Evolutionary conservation across 331 rosid species (phyloP).

Genomic region (Acacia pycnantha): DNA sequence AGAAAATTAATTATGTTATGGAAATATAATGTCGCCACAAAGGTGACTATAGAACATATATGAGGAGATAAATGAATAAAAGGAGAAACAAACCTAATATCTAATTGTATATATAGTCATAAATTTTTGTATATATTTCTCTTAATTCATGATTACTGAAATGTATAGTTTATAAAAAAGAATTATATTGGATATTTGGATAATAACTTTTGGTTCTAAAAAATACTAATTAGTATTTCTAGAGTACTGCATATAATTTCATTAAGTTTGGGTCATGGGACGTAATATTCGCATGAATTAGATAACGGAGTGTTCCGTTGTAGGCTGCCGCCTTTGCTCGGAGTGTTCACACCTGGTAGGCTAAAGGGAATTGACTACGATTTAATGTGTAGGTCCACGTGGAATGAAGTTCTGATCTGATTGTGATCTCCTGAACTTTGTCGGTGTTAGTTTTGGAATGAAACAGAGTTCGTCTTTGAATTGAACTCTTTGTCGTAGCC

Average conservation of each 20-base stretch:
- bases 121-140: too few relatives aligned
- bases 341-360: background rate
- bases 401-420: background rate
- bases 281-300: background rate
- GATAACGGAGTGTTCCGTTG: background rate
- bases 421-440: background rate
- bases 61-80: background rate
- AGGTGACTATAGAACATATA: background rate
- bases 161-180: background rate
- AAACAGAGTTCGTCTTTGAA: constrained; percentile 49
- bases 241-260: background rate
- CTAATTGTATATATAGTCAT: background rate
- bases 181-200: background rate
- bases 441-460: background rate
- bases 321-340: background rate
- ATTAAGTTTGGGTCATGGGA: background rate
- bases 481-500: constrained; percentile 30
- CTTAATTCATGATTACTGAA: background rate
- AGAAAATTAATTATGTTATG: background rate
- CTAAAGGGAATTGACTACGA: constrained; percentile 9
- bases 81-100: background rate
- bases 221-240: background rate
- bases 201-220: background rate
- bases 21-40: background rate
- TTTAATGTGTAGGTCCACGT: background rate